Base-by-base conservation (phyloP, 176 grass and related monocot genomes). In the Typha latifolia region DNA sequence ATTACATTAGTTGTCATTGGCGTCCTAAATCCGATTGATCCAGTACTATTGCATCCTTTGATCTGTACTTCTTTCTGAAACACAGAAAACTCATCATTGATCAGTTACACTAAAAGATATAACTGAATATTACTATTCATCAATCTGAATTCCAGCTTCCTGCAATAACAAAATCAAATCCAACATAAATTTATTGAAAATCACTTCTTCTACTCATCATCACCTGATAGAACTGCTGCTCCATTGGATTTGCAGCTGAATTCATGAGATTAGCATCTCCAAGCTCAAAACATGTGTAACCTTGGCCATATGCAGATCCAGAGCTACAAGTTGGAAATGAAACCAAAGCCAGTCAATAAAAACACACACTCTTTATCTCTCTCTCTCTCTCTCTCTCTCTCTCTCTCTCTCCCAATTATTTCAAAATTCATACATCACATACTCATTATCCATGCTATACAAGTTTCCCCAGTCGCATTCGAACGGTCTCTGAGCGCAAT, bases 251-350 rank as follows among this genome's bases (percentile, higher is more conserved):
- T 63, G 49, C 52, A 63, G 21, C 37, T 49, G 15, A 18, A 64
- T 26, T 62, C 31, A 49, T 70, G 53, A 62, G 43, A 61, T 70
- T 70, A 32, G 52, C 32, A 63, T 69, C 69, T 47, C 75, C 52
- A 24, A n/a, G 16, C 31, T 66, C 62, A 5, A 32, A 12, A 65
- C 49, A 49, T 22, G 62, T 51, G 62, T 51, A 66, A 9, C 12
- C 56, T 67, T 78, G 68, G 22, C 47, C 52, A 70, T 68, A 62
- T 24, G 53, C 66, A 78, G 62, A 15, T 49, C 59, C 57, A 78
- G 22, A 48, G 37, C 57, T 29, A 48, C 19, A 64, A 69, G 21
- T 19, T 32, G 26, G 49, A 57, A 16, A 57, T 7, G 6, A 57
- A 57, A 3, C n/a, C 14, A 57, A 57, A 15, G 51, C 12, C 5